Evolutionary conservation across 2,329 filamentous ascomycete species (phyloP).

Genomic region (Penicillium sp.): DNA sequence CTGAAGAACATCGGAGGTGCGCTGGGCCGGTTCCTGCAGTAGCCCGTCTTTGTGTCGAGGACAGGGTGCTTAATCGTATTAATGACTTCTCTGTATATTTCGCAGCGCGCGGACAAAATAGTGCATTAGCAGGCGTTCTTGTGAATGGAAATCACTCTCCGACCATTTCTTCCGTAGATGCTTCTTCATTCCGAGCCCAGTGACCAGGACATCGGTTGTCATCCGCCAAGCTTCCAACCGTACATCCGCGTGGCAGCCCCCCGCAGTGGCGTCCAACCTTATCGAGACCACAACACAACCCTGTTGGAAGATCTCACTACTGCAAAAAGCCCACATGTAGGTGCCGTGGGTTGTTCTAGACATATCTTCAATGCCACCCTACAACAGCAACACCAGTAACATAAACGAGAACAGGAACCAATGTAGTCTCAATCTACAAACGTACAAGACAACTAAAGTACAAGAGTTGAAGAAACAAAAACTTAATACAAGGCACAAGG

Average conservation of each 20-base stretch:
- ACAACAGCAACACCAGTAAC: too few relatives aligned
- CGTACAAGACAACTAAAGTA: too few relatives aligned
- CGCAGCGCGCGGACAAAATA: constrained; percentile 8
- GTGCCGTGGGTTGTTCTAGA: too few relatives aligned
- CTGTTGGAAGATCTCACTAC: too few relatives aligned
- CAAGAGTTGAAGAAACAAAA: not conserved
- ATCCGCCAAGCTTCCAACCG: not conserved
- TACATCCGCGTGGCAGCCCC: too few relatives aligned
- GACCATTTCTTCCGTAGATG: not conserved
- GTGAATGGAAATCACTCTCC: constrained; percentile 7
- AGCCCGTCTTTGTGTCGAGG: not conserved
- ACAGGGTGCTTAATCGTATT: not conserved
- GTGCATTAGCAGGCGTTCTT: constrained; percentile 16
- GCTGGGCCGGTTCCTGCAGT: constrained; percentile 72
- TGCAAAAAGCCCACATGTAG: too few relatives aligned
- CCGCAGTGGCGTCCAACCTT: too few relatives aligned
- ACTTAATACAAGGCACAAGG: not conserved
- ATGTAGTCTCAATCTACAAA: too few relatives aligned
- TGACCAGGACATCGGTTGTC: not conserved
- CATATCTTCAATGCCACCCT: too few relatives aligned
- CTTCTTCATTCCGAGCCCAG: not conserved
- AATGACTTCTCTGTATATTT: constrained; percentile 5
- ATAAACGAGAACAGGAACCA: too few relatives aligned
- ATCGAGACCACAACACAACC: too few relatives aligned
- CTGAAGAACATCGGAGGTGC: constrained; percentile 85